A percentile compares a stretch with the other conserved stretches of the same genome.
phyloP scores from a whole-genome alignment of 176 grass and related monocot genomes.

The Lolium rigidum region DNA sequence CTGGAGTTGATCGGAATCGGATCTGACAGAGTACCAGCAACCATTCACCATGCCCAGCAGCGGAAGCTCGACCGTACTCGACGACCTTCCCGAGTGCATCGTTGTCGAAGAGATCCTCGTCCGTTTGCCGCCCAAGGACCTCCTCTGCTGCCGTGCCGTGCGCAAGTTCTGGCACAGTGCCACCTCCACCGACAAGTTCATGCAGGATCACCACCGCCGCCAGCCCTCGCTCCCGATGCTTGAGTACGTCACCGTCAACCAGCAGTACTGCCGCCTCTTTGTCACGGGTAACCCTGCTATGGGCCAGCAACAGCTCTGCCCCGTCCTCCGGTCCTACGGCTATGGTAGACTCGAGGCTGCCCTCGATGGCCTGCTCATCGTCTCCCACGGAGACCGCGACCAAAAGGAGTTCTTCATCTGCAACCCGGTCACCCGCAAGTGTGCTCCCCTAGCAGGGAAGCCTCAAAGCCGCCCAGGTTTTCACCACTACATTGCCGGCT shows the following conservation, averaged over 20 bases:
- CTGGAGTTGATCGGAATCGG: neutral
- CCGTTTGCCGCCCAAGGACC: neutral
- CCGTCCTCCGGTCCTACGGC: neutral
- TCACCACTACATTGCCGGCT: neutral
- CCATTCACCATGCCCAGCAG: neutral
- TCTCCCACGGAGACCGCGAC: neutral
- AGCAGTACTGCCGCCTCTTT: neutral
- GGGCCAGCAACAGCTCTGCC: neutral
- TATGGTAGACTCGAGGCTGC: neutral
- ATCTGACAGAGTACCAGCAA: neutral
- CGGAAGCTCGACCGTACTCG: neutral
- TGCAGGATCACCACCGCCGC: neutral
- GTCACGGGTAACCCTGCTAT: neutral
- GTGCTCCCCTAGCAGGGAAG: neutral
- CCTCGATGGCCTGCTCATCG: neutral
- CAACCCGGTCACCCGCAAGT: neutral
- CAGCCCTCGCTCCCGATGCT: neutral
- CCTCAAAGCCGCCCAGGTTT: neutral
- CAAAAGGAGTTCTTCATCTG: neutral
- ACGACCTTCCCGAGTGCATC: neutral
- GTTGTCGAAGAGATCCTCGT: neutral
- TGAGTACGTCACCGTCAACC: neutral
- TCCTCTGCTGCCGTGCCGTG: neutral
- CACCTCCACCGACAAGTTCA: neutral
- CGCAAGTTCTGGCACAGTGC: neutral